Evolutionary conservation across 2,329 filamentous ascomycete species (phyloP), one percentile per base, ranked within the genome.

Genomic region (Aureobasidium sp.): DNA sequence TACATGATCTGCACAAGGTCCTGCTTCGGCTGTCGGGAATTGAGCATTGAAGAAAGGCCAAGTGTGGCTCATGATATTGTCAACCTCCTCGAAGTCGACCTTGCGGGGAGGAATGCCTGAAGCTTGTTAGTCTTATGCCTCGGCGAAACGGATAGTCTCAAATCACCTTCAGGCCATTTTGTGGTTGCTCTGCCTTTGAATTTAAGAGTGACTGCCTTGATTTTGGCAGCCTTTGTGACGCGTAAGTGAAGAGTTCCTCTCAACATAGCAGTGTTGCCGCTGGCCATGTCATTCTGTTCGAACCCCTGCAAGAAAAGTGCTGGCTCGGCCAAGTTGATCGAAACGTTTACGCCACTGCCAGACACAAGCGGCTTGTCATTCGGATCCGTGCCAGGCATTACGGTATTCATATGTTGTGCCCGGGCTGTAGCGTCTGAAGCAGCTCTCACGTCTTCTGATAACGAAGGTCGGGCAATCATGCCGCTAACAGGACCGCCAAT

Each of bases 41-140:
- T 85, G 82, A 52, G 89, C 88, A 70, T 97, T 95, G 80, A 97
- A 99, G 72, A 97, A 97, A 0, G 88, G 93, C 76, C 91, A 86
- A 20, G 86, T 93, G 70, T 97, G 92, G 44, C 89, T 93, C 75
- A 95, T 87, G 64, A 97, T 81, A 3, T 87, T 90, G 67, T 94
- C 89, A 65, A 90, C 89, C 71, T 97, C 92, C 69, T 85, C 88
- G 59, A 90, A 86, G 44, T 96, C 89, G 1, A 87, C 82, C 74
- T 96, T 96, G 63, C 87, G 82, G 0, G 92, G 92, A 3, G 94
- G 93, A 34, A 97, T 94, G 56, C 92, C 85, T 86, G 53, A 9
- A 20, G 1, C 46, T 9, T 2, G 36, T 41, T 26, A 59, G 60
- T 66, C n/a, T 24, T 27, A 46, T 10, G 5, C 26, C 5, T 60